A percentile compares a stretch with the other conserved stretches of the same genome.
Evolutionary conservation across 208 protist genomes (phyloP).

Genomic region (Trypanosoma vivax): DNA sequence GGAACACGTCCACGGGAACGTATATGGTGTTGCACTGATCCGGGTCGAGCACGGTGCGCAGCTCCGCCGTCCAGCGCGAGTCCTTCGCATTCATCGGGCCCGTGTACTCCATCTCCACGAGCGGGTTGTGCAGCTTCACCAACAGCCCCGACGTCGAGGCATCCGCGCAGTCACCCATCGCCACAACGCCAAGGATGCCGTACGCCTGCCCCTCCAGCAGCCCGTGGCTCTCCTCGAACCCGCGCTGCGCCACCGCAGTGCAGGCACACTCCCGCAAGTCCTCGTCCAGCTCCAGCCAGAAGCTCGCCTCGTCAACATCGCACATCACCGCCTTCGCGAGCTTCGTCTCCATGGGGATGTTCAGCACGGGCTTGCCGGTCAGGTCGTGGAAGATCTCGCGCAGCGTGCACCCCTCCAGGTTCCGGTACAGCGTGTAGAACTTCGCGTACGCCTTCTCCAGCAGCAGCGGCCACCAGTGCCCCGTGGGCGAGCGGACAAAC

Average conservation of each 20-base stretch:
- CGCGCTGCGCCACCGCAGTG: slow-evolving; percentile 39
- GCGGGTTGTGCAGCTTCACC: slow-evolving; percentile 73
- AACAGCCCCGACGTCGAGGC: slow-evolving; percentile 30
- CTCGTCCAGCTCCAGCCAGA: slow-evolving; percentile 46
- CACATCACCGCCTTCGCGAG: slow-evolving; percentile 29
- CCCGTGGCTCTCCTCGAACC: slow-evolving; percentile 34
- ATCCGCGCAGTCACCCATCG: not conserved
- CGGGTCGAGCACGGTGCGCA: slow-evolving; percentile 22
- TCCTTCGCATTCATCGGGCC: slow-evolving; percentile 66
- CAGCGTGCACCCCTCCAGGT: slow-evolving; percentile 44
- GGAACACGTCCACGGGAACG: slow-evolving; percentile 53
- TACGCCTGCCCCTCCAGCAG: slow-evolving; percentile 54
- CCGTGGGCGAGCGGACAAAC: slow-evolving; percentile 51
- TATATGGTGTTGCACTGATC: slow-evolving; percentile 44
- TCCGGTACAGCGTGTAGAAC: slow-evolving; percentile 75
- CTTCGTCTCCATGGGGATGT: slow-evolving; percentile 25
- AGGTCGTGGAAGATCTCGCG: slow-evolving; percentile 62
- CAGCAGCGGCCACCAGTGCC: slow-evolving; percentile 65
- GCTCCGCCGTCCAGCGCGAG: slow-evolving; percentile 32
- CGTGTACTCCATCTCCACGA: slow-evolving; percentile 40
- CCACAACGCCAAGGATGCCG: slow-evolving; percentile 46
- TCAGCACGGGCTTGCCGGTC: slow-evolving; percentile 38
- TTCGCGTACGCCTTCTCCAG: slow-evolving; percentile 78
- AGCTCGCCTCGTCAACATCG: slow-evolving; percentile 47
- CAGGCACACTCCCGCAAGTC: slow-evolving; percentile 32